Conservation (phyloP, 768 basidiomycete genomes). For the Paxillus rubicundulus region DNA sequence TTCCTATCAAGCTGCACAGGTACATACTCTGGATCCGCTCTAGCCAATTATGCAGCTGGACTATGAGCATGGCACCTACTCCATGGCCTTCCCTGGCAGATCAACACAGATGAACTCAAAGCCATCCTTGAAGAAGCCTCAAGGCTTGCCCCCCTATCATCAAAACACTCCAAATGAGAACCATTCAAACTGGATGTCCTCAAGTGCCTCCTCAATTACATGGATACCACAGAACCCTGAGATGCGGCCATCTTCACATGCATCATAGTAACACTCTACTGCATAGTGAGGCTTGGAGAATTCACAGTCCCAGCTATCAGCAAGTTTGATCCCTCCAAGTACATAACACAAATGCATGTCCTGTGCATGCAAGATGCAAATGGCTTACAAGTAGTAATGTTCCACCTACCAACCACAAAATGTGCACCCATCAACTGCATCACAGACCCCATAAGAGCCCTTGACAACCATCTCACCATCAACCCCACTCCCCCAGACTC, state of each 20-base stretch:
- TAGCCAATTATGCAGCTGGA: not conserved
- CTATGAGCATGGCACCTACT: conserved; percentile 26
- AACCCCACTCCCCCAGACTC: too few relatives aligned
- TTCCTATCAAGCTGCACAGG: conserved; percentile 18
- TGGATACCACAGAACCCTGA: conserved; percentile 28
- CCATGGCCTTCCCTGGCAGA: conserved; percentile 14
- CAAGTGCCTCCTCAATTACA: not conserved
- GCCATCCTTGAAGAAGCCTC: conserved; percentile 5
- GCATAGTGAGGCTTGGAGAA: not conserved
- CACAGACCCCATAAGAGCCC: too few relatives aligned
- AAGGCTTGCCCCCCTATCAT: not conserved
- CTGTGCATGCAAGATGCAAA: too few relatives aligned
- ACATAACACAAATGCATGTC: not conserved
- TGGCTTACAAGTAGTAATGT: too few relatives aligned
- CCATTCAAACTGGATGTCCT: not conserved
- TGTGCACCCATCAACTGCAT: too few relatives aligned
- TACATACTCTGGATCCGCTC: conserved; percentile 3
- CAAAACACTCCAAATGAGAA: not conserved
- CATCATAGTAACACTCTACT: not conserved
- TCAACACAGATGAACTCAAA: conserved; percentile 13
- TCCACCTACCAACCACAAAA: too few relatives aligned
- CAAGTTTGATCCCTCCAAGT: not conserved
- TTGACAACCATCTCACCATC: too few relatives aligned
- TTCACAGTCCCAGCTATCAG: not conserved
- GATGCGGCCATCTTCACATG: conserved; percentile 39